Base-by-base conservation (phyloP, 306 rosid species). In the Psophocarpus tetragonolobus region DNA sequence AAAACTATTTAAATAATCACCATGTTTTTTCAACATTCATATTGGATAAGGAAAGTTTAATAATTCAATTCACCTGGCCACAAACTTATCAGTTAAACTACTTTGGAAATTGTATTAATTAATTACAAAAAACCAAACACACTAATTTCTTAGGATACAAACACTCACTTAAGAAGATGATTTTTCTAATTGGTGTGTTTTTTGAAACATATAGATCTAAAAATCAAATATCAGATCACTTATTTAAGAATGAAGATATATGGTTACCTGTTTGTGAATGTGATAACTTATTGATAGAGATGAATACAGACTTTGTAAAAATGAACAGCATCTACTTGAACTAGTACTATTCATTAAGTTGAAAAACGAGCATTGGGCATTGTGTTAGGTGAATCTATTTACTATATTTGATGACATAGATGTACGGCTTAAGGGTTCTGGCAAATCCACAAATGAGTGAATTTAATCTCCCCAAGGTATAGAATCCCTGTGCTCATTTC, bases 311-410 rank as follows among this genome's bases (percentile, higher is more conserved):
- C 54, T 18, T 18, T 56, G 68, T 51, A 72, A 33, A 33, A 75
- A 77, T 81, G 69, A 53, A 74, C 61, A 70, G 75, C 57, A 38
- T 32, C 76, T 38, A 51, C 48, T 41, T 69, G 17, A 18, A 45
- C 15, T 4, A 3, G 81, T 71, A 84, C 81, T 15, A 4, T 35
- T 62, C 30, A 41, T 35, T 2, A 18, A 38, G 75, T 76, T 66
- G 48, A 42, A 36, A 21, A 63, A 26, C 15, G 29, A 26, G 15
- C 21, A 1, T 20, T 53, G 53, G 33, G 45, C 74, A 82, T 74
- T 23, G 6, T 53, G 91, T 74, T 81, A 68, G 88, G 82, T 81
- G 84, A 72, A 26, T 14, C 44, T 48, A 84, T 82, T 91, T 79
- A 84, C 85, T 86, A 3, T 81, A 62, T 73, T 71, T 48, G 68